A percentile compares a stretch with the other conserved stretches of the same genome.
These are phyloP conservation scores for Arthrobotrys pseudoclavata DNA, from an alignment of 2,329 filamentous ascomycete species.

Conservation along the genomic window DNA sequence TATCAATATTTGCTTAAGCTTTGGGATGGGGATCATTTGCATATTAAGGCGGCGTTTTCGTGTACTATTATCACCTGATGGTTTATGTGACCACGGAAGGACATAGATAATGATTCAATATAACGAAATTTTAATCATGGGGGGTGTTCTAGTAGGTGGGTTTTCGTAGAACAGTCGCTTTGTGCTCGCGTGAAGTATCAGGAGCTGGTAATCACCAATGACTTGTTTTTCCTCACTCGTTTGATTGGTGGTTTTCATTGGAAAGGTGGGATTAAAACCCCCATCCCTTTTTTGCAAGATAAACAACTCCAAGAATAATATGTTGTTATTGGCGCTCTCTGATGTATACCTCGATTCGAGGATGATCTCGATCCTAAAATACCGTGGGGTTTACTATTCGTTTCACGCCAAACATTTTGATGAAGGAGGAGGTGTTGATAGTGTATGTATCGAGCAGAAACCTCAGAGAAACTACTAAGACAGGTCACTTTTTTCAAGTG, in stretches of 20 bases:
- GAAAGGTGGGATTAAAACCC: neutral
- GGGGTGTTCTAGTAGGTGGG: neutral
- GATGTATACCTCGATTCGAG: conserved; percentile 45
- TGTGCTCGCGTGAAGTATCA: neutral
- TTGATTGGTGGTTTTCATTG: conserved; percentile 24
- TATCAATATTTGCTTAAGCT: neutral
- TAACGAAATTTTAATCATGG: neutral
- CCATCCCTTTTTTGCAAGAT: neutral
- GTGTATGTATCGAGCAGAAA: too few species aligned
- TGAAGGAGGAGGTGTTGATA: neutral
- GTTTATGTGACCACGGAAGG: neutral
- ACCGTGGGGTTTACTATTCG: conserved; percentile 48
- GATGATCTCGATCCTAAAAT: neutral
- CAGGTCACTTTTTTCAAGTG: too few species aligned
- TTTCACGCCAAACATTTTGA: conserved; percentile 55
- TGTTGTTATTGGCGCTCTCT: conserved; percentile 52
- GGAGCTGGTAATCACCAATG: conserved; percentile 33
- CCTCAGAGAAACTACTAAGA: too few species aligned
- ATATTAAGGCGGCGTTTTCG: conserved; percentile 6
- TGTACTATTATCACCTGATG: conserved; percentile 5
- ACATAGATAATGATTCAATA: conserved; percentile 9
- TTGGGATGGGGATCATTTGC: neutral
- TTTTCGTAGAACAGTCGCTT: neutral
- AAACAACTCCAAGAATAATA: conserved; percentile 40
- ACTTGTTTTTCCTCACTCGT: conserved; percentile 8